These are phyloP conservation scores for Fusarium sp. DNA, from an alignment of 2,329 filamentous ascomycete species.

Conservation along the genomic window DNA sequence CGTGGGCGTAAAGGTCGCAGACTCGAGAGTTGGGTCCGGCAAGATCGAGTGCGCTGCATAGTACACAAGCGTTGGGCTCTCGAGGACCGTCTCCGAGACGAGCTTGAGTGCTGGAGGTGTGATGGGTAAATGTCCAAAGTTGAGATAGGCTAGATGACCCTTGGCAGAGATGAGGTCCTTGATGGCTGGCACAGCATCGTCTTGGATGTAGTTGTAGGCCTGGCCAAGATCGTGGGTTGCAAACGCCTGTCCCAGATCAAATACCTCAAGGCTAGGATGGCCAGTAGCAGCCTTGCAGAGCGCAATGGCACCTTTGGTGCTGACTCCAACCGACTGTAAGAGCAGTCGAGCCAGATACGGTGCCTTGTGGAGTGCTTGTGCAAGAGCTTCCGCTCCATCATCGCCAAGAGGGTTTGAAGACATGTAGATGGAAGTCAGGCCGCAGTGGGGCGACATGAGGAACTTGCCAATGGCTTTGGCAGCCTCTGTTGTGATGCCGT, in stretches of 20 bases:
- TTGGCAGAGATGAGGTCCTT: conserved; percentile 47
- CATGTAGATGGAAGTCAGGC: conserved; percentile 50
- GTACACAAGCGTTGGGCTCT: conserved; percentile 49
- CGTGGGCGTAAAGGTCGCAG: conserved; percentile 45
- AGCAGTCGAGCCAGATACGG: conserved; percentile 49
- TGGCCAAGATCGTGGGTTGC: conserved; percentile 56
- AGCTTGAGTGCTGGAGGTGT: conserved; percentile 42
- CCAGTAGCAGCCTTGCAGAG: conserved; percentile 50
- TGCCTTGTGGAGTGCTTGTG: conserved; percentile 46
- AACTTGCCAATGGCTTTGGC: conserved; percentile 48
- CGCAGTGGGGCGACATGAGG: conserved; percentile 46
- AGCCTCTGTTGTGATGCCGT: conserved; percentile 47
- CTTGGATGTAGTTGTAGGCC: conserved; percentile 59
- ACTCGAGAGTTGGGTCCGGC: conserved; percentile 39
- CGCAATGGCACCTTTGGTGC: conserved; percentile 50
- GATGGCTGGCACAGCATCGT: conserved; percentile 48
- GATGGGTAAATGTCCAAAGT: conserved; percentile 52
- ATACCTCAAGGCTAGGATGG: conserved; percentile 48
- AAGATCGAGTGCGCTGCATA: conserved; percentile 51
- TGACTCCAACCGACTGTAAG: conserved; percentile 56
- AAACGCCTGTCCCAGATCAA: conserved; percentile 58
- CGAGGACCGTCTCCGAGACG: conserved; percentile 45
- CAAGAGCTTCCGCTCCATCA: conserved; percentile 45
- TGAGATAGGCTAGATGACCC: conserved; percentile 52
- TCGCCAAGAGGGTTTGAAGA: conserved; percentile 52